Conservation (phyloP, 2,329 filamentous ascomycete genomes). For the Aspergillus fumigatus region DNA sequence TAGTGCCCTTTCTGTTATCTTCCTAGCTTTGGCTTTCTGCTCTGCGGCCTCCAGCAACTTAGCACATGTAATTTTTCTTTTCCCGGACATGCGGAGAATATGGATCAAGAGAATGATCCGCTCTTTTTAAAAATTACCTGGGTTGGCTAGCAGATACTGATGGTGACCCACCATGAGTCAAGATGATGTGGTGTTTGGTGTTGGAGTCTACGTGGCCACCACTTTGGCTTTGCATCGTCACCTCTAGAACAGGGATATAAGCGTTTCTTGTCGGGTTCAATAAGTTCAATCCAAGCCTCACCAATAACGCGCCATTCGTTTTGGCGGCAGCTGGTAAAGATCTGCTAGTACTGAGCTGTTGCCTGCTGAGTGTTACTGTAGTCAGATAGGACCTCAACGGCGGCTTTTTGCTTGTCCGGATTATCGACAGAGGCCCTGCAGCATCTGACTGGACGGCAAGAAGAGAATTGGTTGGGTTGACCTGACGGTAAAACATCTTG, state of each 20-base stretch:
- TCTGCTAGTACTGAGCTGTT: not conserved
- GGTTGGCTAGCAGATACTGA: not conserved
- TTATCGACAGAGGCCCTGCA: not conserved
- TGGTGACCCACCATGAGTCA: not conserved
- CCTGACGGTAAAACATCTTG: not conserved
- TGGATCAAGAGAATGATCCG: not conserved
- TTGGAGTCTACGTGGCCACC: not conserved
- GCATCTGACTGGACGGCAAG: not conserved
- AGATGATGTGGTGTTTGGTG: not conserved
- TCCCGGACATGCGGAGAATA: not conserved
- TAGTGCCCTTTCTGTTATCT: not conserved
- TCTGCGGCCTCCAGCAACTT: not conserved
- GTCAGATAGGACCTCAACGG: not conserved
- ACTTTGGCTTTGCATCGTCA: not conserved
- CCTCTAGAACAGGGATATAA: not conserved
- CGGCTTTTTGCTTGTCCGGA: not conserved
- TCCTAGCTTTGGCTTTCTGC: not conserved
- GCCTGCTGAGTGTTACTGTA: not conserved
- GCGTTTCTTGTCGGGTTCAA: not conserved
- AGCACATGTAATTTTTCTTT: not conserved
- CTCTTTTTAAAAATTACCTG: not conserved
- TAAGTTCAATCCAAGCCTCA: not conserved
- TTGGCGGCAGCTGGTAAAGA: not conserved
- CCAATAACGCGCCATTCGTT: not conserved
- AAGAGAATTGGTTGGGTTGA: not conserved